Evolutionary conservation across 2,329 filamentous ascomycete species (phyloP).

Genomic region (Penicillium sp.): DNA sequence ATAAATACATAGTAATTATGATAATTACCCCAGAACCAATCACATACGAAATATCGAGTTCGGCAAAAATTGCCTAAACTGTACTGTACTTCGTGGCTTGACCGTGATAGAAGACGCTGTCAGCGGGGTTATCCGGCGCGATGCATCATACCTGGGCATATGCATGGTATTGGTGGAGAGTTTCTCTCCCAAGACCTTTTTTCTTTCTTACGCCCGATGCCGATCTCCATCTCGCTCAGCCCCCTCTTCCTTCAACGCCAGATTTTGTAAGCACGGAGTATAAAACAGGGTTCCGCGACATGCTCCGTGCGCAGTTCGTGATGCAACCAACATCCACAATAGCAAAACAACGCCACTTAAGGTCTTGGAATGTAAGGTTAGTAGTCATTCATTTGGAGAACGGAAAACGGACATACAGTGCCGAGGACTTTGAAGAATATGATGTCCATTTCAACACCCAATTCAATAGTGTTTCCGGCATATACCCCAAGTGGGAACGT

Average conservation of each 20-base stretch:
- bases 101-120: not conserved
- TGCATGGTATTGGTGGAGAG: not conserved
- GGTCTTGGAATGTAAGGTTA: slow-evolving; percentile 30
- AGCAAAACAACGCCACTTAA: slow-evolving; percentile 50
- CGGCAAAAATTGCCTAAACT: slow-evolving; percentile 16
- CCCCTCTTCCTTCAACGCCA: slow-evolving; percentile 26
- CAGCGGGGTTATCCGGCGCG: not conserved
- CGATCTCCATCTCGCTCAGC: slow-evolving; percentile 2
- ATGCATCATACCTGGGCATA: not conserved
- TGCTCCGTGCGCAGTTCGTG: slow-evolving; percentile 47
- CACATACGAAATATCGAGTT: not conserved
- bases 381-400: too few relatives aligned
- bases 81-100: not conserved
- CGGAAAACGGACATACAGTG: slow-evolving; percentile 35
- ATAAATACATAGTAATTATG: not conserved
- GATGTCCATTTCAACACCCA: slow-evolving; percentile 50
- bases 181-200: not conserved
- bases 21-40: slow-evolving; percentile 12
- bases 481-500: slow-evolving; percentile 58
- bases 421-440: slow-evolving; percentile 56
- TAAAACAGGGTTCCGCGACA: slow-evolving; percentile 50
- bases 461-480: slow-evolving; percentile 37
- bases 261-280: slow-evolving; percentile 50
- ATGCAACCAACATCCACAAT: slow-evolving; percentile 53
- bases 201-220: slow-evolving; percentile 10